Conservation (phyloP, 2,329 filamentous ascomycete species). For the Aphanocladium album region DNA sequence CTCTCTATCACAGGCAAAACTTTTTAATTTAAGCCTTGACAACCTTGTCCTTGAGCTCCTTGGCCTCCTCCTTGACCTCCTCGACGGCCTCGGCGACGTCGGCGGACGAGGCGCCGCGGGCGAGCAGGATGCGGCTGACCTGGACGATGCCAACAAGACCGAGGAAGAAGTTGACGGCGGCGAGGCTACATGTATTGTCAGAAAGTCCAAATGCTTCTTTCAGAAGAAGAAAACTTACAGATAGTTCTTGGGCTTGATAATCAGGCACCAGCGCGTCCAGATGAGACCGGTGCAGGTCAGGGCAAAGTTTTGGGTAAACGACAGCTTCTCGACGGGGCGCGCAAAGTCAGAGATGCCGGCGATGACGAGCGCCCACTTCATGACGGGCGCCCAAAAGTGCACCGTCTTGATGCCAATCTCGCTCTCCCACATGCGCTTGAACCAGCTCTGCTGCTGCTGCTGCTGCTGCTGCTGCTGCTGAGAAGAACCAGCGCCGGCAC, state of each 20-base stretch:
- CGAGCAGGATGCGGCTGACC: conserved; percentile 67
- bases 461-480: conserved; percentile 31
- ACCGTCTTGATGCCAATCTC: conserved; percentile 85
- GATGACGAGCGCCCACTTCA: conserved; percentile 94
- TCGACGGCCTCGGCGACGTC: conserved; percentile 36
- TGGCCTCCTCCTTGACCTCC: conserved; percentile 25
- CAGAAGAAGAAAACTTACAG: conserved; percentile 54
- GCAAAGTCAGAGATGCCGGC: conserved; percentile 88
- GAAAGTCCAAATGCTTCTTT: background rate
- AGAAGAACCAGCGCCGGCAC: conserved; percentile 30
- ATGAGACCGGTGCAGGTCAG: conserved; percentile 88
- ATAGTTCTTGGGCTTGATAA: conserved; percentile 91
- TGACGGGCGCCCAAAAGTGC: conserved; percentile 97
- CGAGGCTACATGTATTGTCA: conserved; percentile 53
- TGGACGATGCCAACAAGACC: conserved; percentile 82
- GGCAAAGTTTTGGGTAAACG: conserved; percentile 84
- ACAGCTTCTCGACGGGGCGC: conserved; percentile 88
- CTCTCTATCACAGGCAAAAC: no score
- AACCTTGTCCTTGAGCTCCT: conserved; percentile 26
- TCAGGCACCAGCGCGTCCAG: conserved; percentile 98
- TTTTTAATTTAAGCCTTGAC: conserved; percentile 24
- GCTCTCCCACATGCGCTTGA: conserved; percentile 79
- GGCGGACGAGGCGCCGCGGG: conserved; percentile 55
- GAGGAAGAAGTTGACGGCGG: conserved; percentile 97
- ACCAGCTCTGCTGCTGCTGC: conserved; percentile 47